Percentiles rank a stretch among this genome's conserved stretches.
Conservation (phyloP, 495 filamentous ascomycete species). For the Cryomyces minteri region DNA sequence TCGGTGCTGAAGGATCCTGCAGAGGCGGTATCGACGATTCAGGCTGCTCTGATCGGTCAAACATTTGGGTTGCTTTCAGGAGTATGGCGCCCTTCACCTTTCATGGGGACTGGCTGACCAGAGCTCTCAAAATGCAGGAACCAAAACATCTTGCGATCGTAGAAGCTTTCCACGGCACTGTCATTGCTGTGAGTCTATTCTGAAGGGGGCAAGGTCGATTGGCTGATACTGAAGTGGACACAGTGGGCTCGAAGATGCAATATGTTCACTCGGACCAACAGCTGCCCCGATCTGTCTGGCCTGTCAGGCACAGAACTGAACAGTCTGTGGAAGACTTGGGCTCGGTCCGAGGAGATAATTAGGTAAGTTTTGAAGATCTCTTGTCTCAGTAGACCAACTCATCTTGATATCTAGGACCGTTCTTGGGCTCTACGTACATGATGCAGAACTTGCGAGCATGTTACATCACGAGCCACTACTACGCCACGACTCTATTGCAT, state of each 20-base stretch:
- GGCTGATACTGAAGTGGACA: background rate
- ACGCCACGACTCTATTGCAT: conserved; percentile 7
- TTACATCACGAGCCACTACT: conserved; percentile 20
- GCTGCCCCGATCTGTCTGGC: background rate
- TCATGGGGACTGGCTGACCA: no score
- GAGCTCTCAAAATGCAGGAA: background rate
- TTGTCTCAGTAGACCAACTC: background rate
- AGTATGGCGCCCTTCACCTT: background rate
- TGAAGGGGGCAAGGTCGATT: background rate
- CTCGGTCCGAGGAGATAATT: conserved; percentile 9
- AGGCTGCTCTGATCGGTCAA: conserved; percentile 22
- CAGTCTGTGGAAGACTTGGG: conserved; percentile 4
- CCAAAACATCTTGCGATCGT: conserved; percentile 15
- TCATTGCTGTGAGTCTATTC: conserved; percentile 8
- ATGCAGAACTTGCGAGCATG: conserved; percentile 20
- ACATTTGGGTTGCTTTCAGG: conserved; percentile 24
- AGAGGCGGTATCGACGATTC: conserved; percentile 20
- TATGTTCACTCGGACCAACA: background rate
- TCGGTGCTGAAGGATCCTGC: background rate
- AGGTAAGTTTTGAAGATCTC: background rate
- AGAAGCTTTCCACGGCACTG: conserved; percentile 24
- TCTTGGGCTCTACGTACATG: conserved; percentile 17
- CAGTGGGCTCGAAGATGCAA: conserved; percentile 16
- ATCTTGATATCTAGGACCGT: conserved; percentile 5
- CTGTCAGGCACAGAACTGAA: background rate